Conservation (phyloP, 805 yeast species). For the Saturnispora dispora region DNA sequence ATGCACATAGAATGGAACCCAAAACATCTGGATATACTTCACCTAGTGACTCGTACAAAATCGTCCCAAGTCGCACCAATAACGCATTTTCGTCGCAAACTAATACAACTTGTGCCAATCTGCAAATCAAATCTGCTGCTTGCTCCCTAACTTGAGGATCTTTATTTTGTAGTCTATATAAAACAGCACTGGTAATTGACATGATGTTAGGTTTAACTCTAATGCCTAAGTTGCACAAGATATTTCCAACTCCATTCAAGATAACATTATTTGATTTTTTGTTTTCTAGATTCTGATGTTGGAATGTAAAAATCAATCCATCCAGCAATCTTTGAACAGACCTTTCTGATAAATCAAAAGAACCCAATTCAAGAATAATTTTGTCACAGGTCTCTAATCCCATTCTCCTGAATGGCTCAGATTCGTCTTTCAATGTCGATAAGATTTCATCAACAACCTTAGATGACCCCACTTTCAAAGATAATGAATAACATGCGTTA, state of each 20-base stretch:
- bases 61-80: conserved; percentile 58
- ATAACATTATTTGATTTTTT: conserved; percentile 28
- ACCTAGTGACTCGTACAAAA: conserved; percentile 84
- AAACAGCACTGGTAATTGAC: conserved; percentile 59
- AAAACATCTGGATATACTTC: conserved; percentile 92
- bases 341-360: conserved; percentile 52
- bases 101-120: conserved; percentile 57
- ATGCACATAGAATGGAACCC: conserved; percentile 73
- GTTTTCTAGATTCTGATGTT: conserved; percentile 60
- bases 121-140: conserved; percentile 67
- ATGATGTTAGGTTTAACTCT: conserved; percentile 65
- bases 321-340: conserved; percentile 62
- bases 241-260: conserved; percentile 54
- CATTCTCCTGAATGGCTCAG: conserved; percentile 74
- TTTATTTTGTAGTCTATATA: conserved; percentile 67
- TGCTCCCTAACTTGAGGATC: conserved; percentile 68
- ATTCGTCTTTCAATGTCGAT: conserved; percentile 62
- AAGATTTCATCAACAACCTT: conserved; percentile 50
- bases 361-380: conserved; percentile 42
- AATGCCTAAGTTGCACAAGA: conserved; percentile 50
- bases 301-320: conserved; percentile 72
- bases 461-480: conserved; percentile 59
- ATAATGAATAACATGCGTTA: conserved; percentile 60
- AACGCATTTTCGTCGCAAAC: conserved; percentile 55
- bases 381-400: conserved; percentile 60